Base-by-base conservation (phyloP, 768 basidiomycete species). In the Calvatia gigantea region DNA sequence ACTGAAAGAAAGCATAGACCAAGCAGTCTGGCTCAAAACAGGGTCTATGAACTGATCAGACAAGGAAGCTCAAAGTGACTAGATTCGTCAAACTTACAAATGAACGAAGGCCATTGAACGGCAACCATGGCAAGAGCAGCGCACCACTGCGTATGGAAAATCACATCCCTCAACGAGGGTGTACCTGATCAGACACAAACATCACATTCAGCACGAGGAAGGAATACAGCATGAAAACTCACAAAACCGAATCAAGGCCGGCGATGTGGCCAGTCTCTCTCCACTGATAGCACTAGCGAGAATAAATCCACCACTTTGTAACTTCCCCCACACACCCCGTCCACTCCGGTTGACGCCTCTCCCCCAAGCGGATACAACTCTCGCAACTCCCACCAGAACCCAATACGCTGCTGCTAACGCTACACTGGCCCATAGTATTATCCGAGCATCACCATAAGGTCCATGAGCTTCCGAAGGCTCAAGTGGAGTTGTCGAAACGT, bases 91-190 rank as follows among this genome's bases (percentile, higher is more conserved):
- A n/a, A 79, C 89, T 61, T 63, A 94, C 94, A 98, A 58, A 88
- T 80, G 69, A 95, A 98, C 14, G 78, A 75, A 0, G 97, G 96
- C 96, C 96, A 99, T 67, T 91, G 81, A 19, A 98, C 93, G 31
- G 96, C 92, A 51, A 98, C 85, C 90, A 97, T 95, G 29, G 85
- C 85, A 12, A 99, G 75, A 29, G 87, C 81, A 37, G 91, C 82
- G 67, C 89, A 91, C 89, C 91, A 98, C 61, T 97, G 94, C 0
- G 94, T 90, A 64, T 95, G 93, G 69, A 93, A 89, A 47, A 98
- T 81, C 48, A 99, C 80, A 69, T 99, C 97, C 51, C 94, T 79
- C 72, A 95, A 73, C 5, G 93, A 92, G 2, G 97, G 96, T 0
- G 97, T 96, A 62, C 88, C 94, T 94, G 59, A 2, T 56, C 27